Evolutionary conservation across 1,139 yeast genomes (phyloP), one percentile per base, ranked within the genome.

Genomic region (Geotrichum phurueaensis): DNA sequence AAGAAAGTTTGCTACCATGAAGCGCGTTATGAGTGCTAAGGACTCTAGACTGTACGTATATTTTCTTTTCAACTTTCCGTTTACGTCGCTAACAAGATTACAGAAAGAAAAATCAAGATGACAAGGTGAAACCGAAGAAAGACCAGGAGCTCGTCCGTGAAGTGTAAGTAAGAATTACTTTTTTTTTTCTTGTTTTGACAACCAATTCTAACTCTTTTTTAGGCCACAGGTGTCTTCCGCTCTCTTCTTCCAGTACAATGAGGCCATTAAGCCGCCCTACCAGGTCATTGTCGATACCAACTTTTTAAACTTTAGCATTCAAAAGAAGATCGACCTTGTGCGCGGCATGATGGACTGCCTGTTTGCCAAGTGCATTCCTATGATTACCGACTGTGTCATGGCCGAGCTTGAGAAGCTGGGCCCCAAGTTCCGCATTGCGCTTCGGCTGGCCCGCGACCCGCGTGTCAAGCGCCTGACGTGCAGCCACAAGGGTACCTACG

Each of bases 371-470:
- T 91, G 98, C 78, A 89, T 92, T 54, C 99, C 99, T 5, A 83
- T 92, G 57, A 86, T 94, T 54, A 94, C 99, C 1, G 99, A 94
- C 75, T 94, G 99, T 78, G 99, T 94, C 39, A 84, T 94, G 87
- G 99, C 99, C 0, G 99, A 94, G 78, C 79, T 94, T 73, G 99
- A 94, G 72, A 94, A 95, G 73, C 79, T 94, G 63, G 99, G 99
- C 0, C 96, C 96, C 31, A 90, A 87, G 72, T 94, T 89, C 74
- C 81, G 98, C 72, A 94, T 94, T 66, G 99, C 99, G 0, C 79
- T 94, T 65, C 85, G 87, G 65, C 78, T 94, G 70, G 99, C 99
- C 45, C 87, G 90, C 68, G 99, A 94, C 71, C 97, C 97, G 53
- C 80, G 98, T 69, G 88, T 94, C 55, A 83, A 89, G 71, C 80